phyloP scores from a whole-genome alignment of 805 yeast genomes.

The Blastobotrys parvus region DNA sequence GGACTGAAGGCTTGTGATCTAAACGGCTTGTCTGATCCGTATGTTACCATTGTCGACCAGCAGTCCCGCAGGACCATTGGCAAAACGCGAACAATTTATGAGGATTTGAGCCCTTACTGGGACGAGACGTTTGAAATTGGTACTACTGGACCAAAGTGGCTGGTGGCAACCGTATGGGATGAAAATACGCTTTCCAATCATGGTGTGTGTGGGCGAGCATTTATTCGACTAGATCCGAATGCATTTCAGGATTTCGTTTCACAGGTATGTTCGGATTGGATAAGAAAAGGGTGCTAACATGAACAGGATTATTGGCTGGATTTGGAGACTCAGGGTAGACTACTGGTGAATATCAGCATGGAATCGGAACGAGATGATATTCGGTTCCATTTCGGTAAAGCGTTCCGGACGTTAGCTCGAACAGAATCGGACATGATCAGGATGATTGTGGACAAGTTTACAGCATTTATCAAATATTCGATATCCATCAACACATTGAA shows the following conservation, averaged over 20 bases:
- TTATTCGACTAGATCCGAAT: constrained; percentile 52
- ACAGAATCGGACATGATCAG: constrained; percentile 60
- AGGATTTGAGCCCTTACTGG: constrained; percentile 69
- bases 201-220: constrained; percentile 57
- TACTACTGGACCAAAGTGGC: constrained; percentile 35
- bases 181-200: constrained; percentile 46
- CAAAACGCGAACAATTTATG: constrained; percentile 56
- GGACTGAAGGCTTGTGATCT: constrained; percentile 42
- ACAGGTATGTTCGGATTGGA: constrained; percentile 11
- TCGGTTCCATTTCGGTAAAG: constrained; percentile 68
- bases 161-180: constrained; percentile 66
- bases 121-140: constrained; percentile 72
- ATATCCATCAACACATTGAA: constrained; percentile 51
- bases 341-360: constrained; percentile 59
- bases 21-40: constrained; percentile 45
- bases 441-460: constrained; percentile 64
- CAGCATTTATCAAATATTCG: constrained; percentile 50
- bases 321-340: constrained; percentile 58
- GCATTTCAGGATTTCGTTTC: constrained; percentile 63
- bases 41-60: constrained; percentile 56
- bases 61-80: constrained; percentile 48
- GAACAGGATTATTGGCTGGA: constrained; percentile 45
- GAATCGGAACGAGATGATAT: constrained; percentile 80
- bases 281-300: constrained; percentile 1
- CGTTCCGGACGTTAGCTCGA: constrained; percentile 56